Evolutionary conservation across 192 early-diverging fungal genomes (phyloP), one percentile per base, ranked within the genome.

Genomic region (Podila verticillata): DNA sequence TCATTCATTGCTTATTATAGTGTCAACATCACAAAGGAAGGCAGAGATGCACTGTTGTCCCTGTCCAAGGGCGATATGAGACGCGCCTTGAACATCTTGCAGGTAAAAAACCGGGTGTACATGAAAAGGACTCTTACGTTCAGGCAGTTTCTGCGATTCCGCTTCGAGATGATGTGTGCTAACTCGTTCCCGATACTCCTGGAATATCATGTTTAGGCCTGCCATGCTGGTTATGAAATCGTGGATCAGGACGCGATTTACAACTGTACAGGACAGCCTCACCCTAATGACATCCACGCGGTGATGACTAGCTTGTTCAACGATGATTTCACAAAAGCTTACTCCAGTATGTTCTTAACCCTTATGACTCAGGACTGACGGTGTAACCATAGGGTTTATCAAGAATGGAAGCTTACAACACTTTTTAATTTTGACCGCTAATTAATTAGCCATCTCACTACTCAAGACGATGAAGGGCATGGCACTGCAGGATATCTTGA

Each of bases 41-140:
- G 95, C 9, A 89, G 88, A 63, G 65, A 91, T 29, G 96, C 98
- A 22, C 83, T 99, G 24, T 78, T 98, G 51, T 88, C 85, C 61
- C 81, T 99, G 0, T 95, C 95, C 0, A 87, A 90, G 57, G 97
- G 98, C n/a, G 98, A 99, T 81, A 99, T 99, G 98, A 90, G 98
- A 70, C 88, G 95, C 24, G 94, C 95, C 8, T 85, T 99, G 36
- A 99, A 99, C 82, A 95, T 99, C 48, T 83, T 99, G 51, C 98
- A 97, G 84, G 91, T 89, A 68, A 17, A 15, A 10, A 17, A 6
- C n/a, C n/a, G n/a, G n/a, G n/a, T n/a, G n/a, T n/a, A n/a, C n/a
- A n/a, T n/a, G n/a, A n/a, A n/a, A n/a, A n/a, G n/a, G n/a, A n/a
- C n/a, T n/a, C n/a, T n/a, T n/a, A n/a, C n/a, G n/a, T n/a, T n/a